Base-by-base conservation (phyloP, 2,329 filamentous ascomycete genomes). In the Curvularia hawaiiensis region DNA sequence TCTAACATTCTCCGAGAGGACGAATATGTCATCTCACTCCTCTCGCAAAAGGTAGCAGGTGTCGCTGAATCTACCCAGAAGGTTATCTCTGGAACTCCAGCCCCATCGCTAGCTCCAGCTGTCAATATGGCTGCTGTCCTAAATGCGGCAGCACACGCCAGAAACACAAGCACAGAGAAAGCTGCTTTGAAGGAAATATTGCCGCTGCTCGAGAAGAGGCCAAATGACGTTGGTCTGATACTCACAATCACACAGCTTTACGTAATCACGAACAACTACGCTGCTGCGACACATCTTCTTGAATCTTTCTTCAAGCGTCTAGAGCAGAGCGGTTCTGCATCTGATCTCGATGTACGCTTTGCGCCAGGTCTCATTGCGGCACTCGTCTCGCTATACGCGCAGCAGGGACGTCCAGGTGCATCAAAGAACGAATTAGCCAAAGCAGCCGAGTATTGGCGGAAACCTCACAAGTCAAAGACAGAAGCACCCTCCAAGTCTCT, bases 331-430 rank as follows among this genome's bases (percentile, higher is more conserved):
- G 81, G 75, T 6, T 79, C 80, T 0, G 71, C 82, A 2, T 80
- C 84, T 16, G 82, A 88, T 56, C 81, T 86, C 55, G 87, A 92
- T 65, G 85, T 90, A 26, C 88, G 93, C 11, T 95, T 89, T 74
- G 88, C 91, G 26, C 94, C 95, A 0, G 94, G 94, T 2, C 81
- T 99, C 1, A 84, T 98, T 28, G 92, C 91, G 0, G 82, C 94
- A 1, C 82, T 90, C 3, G 88, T 96, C 10, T 88, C 90, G 2
- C 82, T 99, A 0, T 95, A 97, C 77, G 86, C 86, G 66, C 80
- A 83, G 2, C 89, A 95, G 73, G 88, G 90, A 39, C 90, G 92
- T 35, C 89, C 88, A 63, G 79, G 83, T 24, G 87, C 90, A 30
- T 87, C 90, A 60, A 90, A 90, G 61, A 78, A 80, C 7, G 90